Evolutionary conservation across 768 basidiomycete genomes (phyloP).

Genomic region (Filobasidium wieringae): DNA sequence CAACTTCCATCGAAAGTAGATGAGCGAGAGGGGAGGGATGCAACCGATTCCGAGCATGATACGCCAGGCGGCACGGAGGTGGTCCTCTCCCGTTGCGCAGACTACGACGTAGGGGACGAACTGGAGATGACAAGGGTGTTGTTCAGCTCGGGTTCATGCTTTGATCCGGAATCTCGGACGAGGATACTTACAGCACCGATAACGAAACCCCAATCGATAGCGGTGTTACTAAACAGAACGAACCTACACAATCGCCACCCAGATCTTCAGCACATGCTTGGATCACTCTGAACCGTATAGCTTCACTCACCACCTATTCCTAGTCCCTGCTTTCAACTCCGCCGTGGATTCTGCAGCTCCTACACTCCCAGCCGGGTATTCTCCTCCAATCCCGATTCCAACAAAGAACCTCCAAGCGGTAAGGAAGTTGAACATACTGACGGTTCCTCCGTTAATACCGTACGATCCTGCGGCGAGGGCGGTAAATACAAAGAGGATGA

Average conservation of each 20-base stretch:
- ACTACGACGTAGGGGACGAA: conserved; percentile 53
- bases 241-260: too few relatives aligned
- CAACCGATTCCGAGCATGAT: conserved; percentile 71
- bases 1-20: conserved; percentile 78
- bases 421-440: conserved; percentile 44
- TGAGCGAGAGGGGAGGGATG: conserved; percentile 66
- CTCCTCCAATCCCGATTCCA: conserved; percentile 77
- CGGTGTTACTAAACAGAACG: too few relatives aligned
- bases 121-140: background rate
- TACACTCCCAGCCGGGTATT: conserved; percentile 65
- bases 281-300: too few relatives aligned
- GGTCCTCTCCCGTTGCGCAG: conserved; percentile 75
- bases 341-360: background rate
- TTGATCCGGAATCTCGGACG: too few relatives aligned
- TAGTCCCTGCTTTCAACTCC: background rate
- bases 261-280: too few relatives aligned
- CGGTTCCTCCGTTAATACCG: conserved; percentile 60
- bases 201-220: too few relatives aligned
- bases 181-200: too few relatives aligned
- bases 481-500: conserved; percentile 74
- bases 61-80: conserved; percentile 78
- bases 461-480: conserved; percentile 67
- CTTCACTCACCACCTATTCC: too few relatives aligned
- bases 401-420: conserved; percentile 56
- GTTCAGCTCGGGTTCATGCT: too few relatives aligned